Base-by-base conservation (phyloP, 2,329 filamentous ascomycete species). In the Verruconis gallopava region DNA sequence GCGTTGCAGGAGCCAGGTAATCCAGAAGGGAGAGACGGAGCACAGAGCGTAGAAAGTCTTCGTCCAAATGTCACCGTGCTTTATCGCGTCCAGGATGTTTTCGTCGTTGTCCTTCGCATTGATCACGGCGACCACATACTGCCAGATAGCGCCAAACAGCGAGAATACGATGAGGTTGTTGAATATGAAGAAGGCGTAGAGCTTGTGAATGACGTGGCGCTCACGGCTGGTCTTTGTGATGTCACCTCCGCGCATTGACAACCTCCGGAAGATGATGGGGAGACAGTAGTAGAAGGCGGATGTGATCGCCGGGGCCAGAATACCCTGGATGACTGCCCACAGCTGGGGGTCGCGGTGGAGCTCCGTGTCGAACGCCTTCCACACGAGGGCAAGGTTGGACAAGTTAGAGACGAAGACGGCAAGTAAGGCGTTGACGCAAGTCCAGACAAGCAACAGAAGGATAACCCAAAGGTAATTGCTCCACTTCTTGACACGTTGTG, bases 121-220 rank as follows among this genome's bases (percentile, higher is more conserved):
- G 36, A 88, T 65, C 28, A 93, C 76, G 3, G 67, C 67, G 1
- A 77, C 64, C 5, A 86, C 67, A 52, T 88, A 86, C 1, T 68
- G 67, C 77, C 85, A 95, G 13, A 86, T 63, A 1, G 84, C 78
- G 35, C 83, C 85, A 60, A 96, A 96, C 12, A 94, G 68, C 9
- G 88, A 95, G 61, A 96, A 96, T 44, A 96, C 79, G 50, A 98
- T 68, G 43, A 98, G 63, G 56, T 96, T 96, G 72, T 98, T 98
- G 69, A 98, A 86, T 40, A 95, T 75, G 61, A 98, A 98, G 66
- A 98, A 98, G 14, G 83, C 74, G 62, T 93, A 98, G 2, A 98
- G 72, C 60, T 93, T 93, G 48, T 77, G 79, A 45, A 91, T 72
- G 40, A 98, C 91, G 59, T 96, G 89, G 21, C 85, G 74, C 58